Evolutionary conservation across 306 rosid species (phyloP).

Genomic region (Inga laurina): DNA sequence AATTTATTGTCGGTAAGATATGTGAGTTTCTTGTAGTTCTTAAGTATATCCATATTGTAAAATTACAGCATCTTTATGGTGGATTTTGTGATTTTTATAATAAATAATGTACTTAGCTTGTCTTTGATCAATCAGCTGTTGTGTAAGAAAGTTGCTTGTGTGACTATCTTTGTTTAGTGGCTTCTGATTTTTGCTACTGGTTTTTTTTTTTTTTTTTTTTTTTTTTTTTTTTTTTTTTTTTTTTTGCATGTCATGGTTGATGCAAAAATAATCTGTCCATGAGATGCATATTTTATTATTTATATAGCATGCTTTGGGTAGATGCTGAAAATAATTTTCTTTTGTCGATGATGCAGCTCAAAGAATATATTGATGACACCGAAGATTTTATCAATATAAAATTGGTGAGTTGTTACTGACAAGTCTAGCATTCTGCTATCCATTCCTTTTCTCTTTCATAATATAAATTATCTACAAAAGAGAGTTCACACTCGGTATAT

Average conservation of each 20-base stretch:
- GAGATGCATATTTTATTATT: slow-evolving; percentile 18
- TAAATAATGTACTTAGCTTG: not conserved
- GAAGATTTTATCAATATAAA: slow-evolving; percentile 98
- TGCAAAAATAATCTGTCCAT: not conserved
- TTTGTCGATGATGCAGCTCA: slow-evolving; percentile 66
- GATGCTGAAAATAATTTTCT: slow-evolving; percentile 28
- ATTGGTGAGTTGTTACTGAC: slow-evolving; percentile 62
- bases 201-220: not conserved
- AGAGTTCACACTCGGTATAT: slow-evolving; percentile 11
- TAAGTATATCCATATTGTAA: slow-evolving; percentile 1
- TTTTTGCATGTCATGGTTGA: not conserved
- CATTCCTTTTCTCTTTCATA: slow-evolving; percentile 27
- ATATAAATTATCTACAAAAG: slow-evolving; percentile 5
- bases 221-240: not conserved
- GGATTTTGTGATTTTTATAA: not conserved
- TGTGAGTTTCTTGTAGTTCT: slow-evolving; percentile 26
- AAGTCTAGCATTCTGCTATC: slow-evolving; percentile 23
- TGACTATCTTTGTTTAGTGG: not conserved
- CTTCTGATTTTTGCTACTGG: slow-evolving; percentile 4
- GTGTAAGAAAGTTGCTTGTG: slow-evolving; percentile 12
- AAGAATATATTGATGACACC: slow-evolving; percentile 96
- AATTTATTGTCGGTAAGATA: slow-evolving; percentile 73
- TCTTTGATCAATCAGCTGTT: not conserved
- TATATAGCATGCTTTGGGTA: slow-evolving; percentile 1
- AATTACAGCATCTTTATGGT: not conserved